Evolutionary conservation across 176 grass and related monocot species (phyloP), one percentile per base, ranked within the genome.

Genomic region (Carex pumila): DNA sequence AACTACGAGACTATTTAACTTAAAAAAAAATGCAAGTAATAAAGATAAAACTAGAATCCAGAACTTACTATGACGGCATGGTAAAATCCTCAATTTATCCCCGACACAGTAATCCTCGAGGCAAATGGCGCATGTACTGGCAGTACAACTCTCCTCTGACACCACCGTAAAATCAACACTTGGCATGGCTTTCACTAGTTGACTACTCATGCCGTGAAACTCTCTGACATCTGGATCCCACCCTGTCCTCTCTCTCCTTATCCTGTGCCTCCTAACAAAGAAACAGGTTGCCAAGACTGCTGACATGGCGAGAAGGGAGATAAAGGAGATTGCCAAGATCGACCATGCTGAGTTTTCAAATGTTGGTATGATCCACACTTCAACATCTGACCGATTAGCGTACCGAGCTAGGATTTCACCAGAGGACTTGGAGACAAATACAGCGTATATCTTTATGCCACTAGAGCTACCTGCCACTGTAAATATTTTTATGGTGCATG

Each of bases 401-500:
- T 93, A 93, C 82, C 83, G 89, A 76, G 86, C 91, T 80, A 98
- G 61, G 58, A 79, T 85, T 86, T 95, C 87, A 21, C 95, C 95
- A 10, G 92, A 88, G 57, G 88, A 50, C 88, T 93, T 94, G 0
- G 91, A 95, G 68, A 98, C 59, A 58, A 98, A 98, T 70, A 93
- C 84, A 15, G 92, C 89, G 18, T 89, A 90, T 87, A 91, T 92
- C 56, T 90, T 85, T 79, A 95, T 95, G 55, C 89, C 89, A 84
- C 80, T 73, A 83, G 95, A 91, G 81, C 85, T 90, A 93, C 95
- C 95, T 87, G 95, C 87, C 95, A 98, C 95, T 98, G 91, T 34
- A 73, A 88, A 5, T 85, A 55, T 63, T 85, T 81, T 15, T 21
- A 61, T n/a, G 62, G 18, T 63, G 17, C 37, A 61, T 41, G 31